A percentile compares a stretch with the other conserved stretches of the same genome.
These are phyloP conservation scores for Arthrobotrys musiformis DNA, from an alignment of 2,329 filamentous ascomycete species.

Conservation along the genomic window DNA sequence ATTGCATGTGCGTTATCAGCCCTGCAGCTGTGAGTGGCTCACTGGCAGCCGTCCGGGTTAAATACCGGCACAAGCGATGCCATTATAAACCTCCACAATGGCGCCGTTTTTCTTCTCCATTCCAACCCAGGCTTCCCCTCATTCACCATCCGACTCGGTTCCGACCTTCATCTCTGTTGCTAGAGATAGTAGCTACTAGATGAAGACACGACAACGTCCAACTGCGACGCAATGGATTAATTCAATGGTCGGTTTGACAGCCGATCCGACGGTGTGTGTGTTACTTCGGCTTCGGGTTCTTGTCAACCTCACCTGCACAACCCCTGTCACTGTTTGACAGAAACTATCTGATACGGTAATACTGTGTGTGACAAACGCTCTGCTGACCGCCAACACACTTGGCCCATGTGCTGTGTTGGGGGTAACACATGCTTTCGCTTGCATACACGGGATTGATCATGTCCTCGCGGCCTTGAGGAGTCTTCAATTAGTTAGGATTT, in stretches of 20 bases:
- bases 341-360: not conserved
- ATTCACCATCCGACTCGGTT: not conserved
- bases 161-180: not conserved
- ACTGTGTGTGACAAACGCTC: not conserved
- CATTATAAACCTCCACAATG: not conserved
- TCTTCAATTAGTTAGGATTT: too few species aligned
- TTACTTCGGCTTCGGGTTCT: too few species aligned
- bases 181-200: not conserved
- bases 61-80: not conserved
- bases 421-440: not conserved
- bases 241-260: not conserved
- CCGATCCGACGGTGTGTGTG: not conserved
- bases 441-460: not conserved
- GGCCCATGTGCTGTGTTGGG: too few species aligned
- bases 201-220: not conserved
- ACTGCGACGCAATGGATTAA: too few species aligned
- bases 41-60: not conserved
- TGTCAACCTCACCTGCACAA: not conserved
- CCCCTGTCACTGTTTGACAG: not conserved
- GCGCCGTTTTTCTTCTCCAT: not conserved
- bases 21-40: conserved; percentile 23
- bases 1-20: conserved; percentile 7
- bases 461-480: too few species aligned
- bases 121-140: too few species aligned
- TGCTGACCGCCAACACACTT: not conserved